phyloP scores from a whole-genome alignment of 169 alveolate species.

The Plasmodium coatneyi region DNA sequence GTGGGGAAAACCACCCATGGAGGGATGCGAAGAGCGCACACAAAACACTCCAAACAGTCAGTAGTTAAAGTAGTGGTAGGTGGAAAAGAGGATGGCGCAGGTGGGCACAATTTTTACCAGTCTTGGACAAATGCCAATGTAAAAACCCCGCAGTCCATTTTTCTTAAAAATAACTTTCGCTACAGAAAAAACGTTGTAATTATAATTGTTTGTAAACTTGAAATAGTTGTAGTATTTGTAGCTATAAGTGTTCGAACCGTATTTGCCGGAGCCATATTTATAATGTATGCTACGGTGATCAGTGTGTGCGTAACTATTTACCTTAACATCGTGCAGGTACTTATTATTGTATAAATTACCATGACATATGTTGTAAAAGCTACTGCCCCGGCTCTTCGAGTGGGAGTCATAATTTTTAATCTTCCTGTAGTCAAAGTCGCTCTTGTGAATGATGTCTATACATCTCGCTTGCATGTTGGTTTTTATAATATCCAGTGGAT shows the following conservation, averaged over 20 bases:
- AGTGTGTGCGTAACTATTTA: slow-evolving; percentile 57
- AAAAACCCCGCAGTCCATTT: slow-evolving; percentile 65
- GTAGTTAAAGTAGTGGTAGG: slow-evolving; percentile 65
- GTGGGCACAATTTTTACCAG: slow-evolving; percentile 77
- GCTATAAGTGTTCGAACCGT: slow-evolving; percentile 64
- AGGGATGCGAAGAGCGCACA: not conserved
- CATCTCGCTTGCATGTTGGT: slow-evolving; percentile 80
- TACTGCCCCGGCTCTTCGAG: not conserved
- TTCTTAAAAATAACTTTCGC: slow-evolving; percentile 59
- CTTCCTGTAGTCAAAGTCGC: slow-evolving; percentile 70
- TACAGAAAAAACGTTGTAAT: slow-evolving; percentile 62
- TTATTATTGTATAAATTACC: slow-evolving; percentile 58
- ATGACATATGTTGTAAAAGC: slow-evolving; percentile 55
- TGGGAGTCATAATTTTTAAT: slow-evolving; percentile 57
- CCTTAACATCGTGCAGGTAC: slow-evolving; percentile 62
- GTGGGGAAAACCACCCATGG: not conserved
- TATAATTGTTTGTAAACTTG: slow-evolving; percentile 52
- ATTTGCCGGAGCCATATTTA: slow-evolving; percentile 65
- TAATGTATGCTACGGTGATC: slow-evolving; percentile 60
- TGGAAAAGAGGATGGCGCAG: slow-evolving; percentile 77
- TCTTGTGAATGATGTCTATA: slow-evolving; percentile 70
- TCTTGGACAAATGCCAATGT: slow-evolving; percentile 76
- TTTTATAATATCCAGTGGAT: slow-evolving; percentile 76
- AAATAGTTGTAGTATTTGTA: slow-evolving; percentile 66
- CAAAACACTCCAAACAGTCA: not conserved